A percentile compares a stretch with the other conserved stretches of the same genome.
These are phyloP conservation scores for Coemansia sp. DNA, from an alignment of 192 early-diverging fungal species.

Conservation along the genomic window DNA sequence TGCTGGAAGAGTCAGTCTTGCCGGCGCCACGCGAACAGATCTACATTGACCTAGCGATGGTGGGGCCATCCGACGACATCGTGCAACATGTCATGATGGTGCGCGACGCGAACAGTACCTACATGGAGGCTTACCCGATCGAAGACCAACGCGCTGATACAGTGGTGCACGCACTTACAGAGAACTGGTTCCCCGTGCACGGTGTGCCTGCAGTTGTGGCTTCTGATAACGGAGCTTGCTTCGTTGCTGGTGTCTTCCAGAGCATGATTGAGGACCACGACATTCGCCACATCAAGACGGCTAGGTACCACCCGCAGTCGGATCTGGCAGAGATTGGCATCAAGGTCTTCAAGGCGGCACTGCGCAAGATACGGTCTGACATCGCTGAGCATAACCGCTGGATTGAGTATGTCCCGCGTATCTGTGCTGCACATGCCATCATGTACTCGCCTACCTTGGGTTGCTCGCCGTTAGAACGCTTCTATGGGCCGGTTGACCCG, in stretches of 20 bases:
- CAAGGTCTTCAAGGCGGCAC: neutral
- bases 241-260: neutral
- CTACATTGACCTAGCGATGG: too few species aligned
- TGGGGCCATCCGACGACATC: too few species aligned
- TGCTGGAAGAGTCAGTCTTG: too few species aligned
- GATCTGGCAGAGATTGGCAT: slow-evolving; percentile 2
- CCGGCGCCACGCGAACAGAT: too few species aligned
- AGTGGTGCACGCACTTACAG: neutral
- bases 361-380: neutral
- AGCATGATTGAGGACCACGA: neutral
- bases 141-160: slow-evolving; percentile 2
- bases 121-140: neutral
- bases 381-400: neutral
- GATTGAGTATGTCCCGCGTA: neutral
- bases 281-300: neutral
- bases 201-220: neutral
- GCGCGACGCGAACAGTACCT: slow-evolving; percentile 6
- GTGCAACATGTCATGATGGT: neutral
- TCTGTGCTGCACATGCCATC: neutral
- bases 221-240: neutral
- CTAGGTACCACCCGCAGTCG: slow-evolving; percentile 1
- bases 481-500: neutral
- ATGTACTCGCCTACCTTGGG: neutral
- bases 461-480: neutral
- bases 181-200: neutral